Evolutionary conservation across 2,329 filamentous ascomycete species (phyloP).

Genomic region (Bertia moriformis): DNA sequence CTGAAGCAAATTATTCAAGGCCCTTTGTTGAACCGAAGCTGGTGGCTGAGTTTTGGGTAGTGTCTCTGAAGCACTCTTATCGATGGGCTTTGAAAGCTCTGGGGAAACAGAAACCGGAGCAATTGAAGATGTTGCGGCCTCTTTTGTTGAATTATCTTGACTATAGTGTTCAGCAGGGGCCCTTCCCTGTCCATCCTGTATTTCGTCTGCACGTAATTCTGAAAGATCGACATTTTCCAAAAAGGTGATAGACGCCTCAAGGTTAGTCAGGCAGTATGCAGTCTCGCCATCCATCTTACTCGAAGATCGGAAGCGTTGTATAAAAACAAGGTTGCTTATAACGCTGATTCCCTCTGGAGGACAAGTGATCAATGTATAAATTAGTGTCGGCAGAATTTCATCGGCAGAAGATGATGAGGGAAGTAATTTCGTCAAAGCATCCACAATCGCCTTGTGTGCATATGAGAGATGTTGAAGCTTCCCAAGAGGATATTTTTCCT

Average conservation of each 20-base stretch:
- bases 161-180: neutral
- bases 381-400: conserved; percentile 50
- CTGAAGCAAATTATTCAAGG: conserved; percentile 46
- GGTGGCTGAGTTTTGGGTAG: neutral
- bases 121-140: neutral
- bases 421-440: conserved; percentile 47
- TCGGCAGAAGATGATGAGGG: conserved; percentile 47
- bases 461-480: conserved; percentile 47
- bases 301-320: conserved; percentile 44
- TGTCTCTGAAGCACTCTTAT: neutral
- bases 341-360: conserved; percentile 45
- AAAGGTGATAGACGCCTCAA: conserved; percentile 52
- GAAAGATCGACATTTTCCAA: conserved; percentile 54
- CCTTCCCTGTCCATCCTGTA: conserved; percentile 24
- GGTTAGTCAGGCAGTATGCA: conserved; percentile 51
- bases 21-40: conserved; percentile 17
- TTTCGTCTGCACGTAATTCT: conserved; percentile 40
- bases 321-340: conserved; percentile 49
- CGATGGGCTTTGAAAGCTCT: neutral
- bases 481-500: conserved; percentile 44
- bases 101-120: neutral
- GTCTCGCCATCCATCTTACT: conserved; percentile 49
- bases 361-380: conserved; percentile 50
- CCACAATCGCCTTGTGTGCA: conserved; percentile 52
- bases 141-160: neutral